Percentiles rank a stretch among this genome's conserved stretches.
Conservation (phyloP, 805 yeast genomes). For the Metschnikowia koreensis region DNA sequence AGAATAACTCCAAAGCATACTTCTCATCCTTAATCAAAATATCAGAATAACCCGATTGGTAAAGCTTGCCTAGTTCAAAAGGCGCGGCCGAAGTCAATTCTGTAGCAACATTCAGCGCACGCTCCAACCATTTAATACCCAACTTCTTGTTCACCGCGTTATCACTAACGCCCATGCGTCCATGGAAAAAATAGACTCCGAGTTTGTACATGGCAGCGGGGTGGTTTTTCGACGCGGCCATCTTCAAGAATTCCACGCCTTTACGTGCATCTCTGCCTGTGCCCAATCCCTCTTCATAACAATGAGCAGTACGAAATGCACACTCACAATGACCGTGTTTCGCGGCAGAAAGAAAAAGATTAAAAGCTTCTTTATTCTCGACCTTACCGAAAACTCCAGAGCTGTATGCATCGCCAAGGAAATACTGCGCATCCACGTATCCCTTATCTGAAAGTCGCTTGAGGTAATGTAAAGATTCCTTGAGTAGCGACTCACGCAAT, state of each 20-base stretch:
- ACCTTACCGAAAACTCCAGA: slow-evolving; percentile 81
- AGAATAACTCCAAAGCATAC: slow-evolving; percentile 82
- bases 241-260: slow-evolving; percentile 76
- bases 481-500: slow-evolving; percentile 56
- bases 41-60: slow-evolving; percentile 81
- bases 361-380: slow-evolving; percentile 74
- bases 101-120: slow-evolving; percentile 82
- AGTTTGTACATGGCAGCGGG: slow-evolving; percentile 96
- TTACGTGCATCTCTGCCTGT: slow-evolving; percentile 84
- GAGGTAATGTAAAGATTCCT: slow-evolving; percentile 73
- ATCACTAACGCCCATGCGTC: slow-evolving; percentile 75
- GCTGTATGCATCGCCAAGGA: slow-evolving; percentile 85
- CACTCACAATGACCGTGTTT: slow-evolving; percentile 91
- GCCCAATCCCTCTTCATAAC: slow-evolving; percentile 93
- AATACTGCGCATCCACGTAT: slow-evolving; percentile 85
- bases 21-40: slow-evolving; percentile 77
- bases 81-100: slow-evolving; percentile 92
- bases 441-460: slow-evolving; percentile 76
- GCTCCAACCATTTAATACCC: slow-evolving; percentile 89
- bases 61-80: slow-evolving; percentile 82
- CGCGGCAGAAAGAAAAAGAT: slow-evolving; percentile 82
- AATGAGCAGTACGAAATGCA: slow-evolving; percentile 86
- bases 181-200: slow-evolving; percentile 82
- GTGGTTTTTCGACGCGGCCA: slow-evolving; percentile 88
- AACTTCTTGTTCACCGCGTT: slow-evolving; percentile 70